Conservation (phyloP, 1,284 basidiomycete genomes). For the Ustilago cynodontis region DNA sequence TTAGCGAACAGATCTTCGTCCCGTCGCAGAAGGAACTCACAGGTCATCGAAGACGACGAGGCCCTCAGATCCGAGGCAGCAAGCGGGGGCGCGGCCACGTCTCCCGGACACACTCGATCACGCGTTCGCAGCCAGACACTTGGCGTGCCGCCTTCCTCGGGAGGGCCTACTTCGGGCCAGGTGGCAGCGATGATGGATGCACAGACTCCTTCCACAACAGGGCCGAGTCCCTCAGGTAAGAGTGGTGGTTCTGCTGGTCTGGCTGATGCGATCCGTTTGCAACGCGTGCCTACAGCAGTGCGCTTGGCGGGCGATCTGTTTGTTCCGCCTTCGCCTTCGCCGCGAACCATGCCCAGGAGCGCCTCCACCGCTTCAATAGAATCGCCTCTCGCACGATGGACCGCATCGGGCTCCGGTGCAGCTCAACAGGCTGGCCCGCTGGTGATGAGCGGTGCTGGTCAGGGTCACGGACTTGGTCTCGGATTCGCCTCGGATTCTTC, state of each 20-base stretch:
- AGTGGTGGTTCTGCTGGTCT: slow-evolving; percentile 25
- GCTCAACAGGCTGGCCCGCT: slow-evolving; percentile 22
- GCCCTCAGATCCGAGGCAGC: slow-evolving; percentile 14
- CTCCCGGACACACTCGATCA: slow-evolving; percentile 41
- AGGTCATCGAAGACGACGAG: slow-evolving; percentile 39
- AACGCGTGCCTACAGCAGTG: slow-evolving; percentile 73
- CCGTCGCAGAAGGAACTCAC: slow-evolving; percentile 32
- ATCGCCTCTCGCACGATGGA: slow-evolving; percentile 38
- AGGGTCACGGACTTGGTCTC: slow-evolving; percentile 39
- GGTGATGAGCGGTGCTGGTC: slow-evolving; percentile 14
- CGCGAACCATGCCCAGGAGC: slow-evolving; percentile 43
- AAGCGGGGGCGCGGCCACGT: not conserved
- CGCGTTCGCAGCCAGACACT: slow-evolving; percentile 62
- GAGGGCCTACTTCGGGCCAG: slow-evolving; percentile 9
- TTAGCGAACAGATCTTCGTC: slow-evolving; percentile 13
- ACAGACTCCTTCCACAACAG: slow-evolving; percentile 16
- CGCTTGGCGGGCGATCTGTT: slow-evolving; percentile 72
- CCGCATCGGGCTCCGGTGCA: slow-evolving; percentile 8
- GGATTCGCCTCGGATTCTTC: slow-evolving; percentile 33
- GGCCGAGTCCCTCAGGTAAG: slow-evolving; percentile 33
- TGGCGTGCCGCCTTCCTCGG: slow-evolving; percentile 26
- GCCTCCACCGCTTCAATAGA: slow-evolving; percentile 45
- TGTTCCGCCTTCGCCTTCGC: slow-evolving; percentile 46
- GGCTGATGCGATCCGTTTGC: slow-evolving; percentile 72
- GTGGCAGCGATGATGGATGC: slow-evolving; percentile 10